A percentile compares a stretch with the other conserved stretches of the same genome.
Conservation (phyloP, 176 grass and related monocot genomes). For the Triticum timopheevii region DNA sequence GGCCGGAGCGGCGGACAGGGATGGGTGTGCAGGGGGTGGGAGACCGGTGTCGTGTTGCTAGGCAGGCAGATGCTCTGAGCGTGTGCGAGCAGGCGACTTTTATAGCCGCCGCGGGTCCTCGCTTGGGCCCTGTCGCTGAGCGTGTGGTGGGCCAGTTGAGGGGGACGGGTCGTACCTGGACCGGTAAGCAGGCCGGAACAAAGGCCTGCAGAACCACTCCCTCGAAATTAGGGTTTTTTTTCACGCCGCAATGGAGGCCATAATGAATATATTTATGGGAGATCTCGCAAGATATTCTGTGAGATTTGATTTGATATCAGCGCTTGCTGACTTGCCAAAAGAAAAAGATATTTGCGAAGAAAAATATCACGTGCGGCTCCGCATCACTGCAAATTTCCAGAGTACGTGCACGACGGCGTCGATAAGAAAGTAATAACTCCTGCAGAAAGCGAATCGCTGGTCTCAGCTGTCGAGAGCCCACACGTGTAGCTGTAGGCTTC, state of each 20-base stretch:
- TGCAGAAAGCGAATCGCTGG: neutral
- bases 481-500: neutral
- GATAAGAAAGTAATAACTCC: neutral
- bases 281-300: neutral
- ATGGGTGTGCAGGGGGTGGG: neutral
- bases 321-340: neutral
- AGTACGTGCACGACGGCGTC: neutral
- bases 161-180: too few relatives aligned
- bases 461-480: neutral
- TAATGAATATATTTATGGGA: neutral
- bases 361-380: neutral
- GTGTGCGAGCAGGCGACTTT: neutral
- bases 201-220: neutral
- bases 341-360: neutral
- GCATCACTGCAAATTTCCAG: too few relatives aligned
- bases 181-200: constrained; percentile 2
- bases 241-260: too few relatives aligned
- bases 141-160: neutral
- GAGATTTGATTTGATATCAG: neutral
- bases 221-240: neutral
- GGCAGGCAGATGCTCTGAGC: neutral
- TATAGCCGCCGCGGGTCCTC: neutral
- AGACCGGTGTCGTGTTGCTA: neutral
- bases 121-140: neutral
- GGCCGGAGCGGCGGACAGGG: neutral